Base-by-base conservation (phyloP, 2,329 filamentous ascomycete genomes). In the Paraphoma chrysanthemicola region DNA sequence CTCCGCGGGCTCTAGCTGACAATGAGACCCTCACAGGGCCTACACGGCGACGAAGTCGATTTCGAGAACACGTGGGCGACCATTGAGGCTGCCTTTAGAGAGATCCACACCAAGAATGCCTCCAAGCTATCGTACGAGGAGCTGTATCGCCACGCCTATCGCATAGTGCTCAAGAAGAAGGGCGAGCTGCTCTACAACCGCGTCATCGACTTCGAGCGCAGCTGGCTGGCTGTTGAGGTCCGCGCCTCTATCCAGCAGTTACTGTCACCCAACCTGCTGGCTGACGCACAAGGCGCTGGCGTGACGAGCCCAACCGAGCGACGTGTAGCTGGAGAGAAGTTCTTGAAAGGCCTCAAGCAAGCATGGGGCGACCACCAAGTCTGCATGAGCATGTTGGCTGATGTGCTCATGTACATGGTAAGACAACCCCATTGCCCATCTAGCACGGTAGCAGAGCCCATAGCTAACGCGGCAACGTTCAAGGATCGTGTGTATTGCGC, bases 351-450 rank as follows among this genome's bases (percentile, higher is more conserved):
- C 0, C 77, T 98, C 12, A 90, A 90, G 66, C 83, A 88, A 55
- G 87, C 89, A 2, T 99, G 93, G 92, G 87, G 93, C 58, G 90
- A 96, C 60, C 93, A 99, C 72, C 91, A 93, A 72, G 86, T 91
- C 54, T 93, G 91, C 44, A 97, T 97, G 91, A 93, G 92, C 72
- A 98, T 98, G 94, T 89, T 92, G 48, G 93, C 93, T 4, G 95
- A 98, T 75, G 92, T 98, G 31, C 83, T 98, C 49, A 97, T 98
- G 93, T 97, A 97, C 72, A 92, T 99, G 83, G 85, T 87, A 72
- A 70, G 81, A 70, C 12, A 23, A 23, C 14, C n/a, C 1, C 11
- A 16, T 9, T 18, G 12, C 3, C 3, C 18, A 23, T 49, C 5
- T 41, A 11, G 12, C 33, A 39, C 9, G 12, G 33, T 18, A 16